These are phyloP conservation scores for Coemansia sp. DNA, from an alignment of 192 early-diverging fungal species.

Conservation along the genomic window DNA sequence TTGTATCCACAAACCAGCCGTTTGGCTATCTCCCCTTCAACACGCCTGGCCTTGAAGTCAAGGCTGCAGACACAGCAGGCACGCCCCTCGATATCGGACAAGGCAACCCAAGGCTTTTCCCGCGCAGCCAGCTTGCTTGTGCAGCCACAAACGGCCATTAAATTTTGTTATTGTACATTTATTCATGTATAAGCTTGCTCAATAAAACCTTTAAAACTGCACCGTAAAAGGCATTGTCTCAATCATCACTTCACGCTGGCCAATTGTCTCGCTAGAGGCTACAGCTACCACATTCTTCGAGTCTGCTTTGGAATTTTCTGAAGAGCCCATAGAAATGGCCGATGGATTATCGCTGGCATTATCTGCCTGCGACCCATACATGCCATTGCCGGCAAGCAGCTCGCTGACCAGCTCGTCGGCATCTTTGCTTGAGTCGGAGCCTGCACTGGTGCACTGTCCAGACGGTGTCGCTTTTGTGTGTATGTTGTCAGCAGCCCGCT, in stretches of 20 bases:
- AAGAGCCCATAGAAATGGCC: too few species aligned
- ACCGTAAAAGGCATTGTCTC: constrained; percentile 28
- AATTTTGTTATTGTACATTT: background rate
- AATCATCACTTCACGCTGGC: constrained; percentile 46
- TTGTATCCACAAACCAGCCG: constrained; percentile 1
- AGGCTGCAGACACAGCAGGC: background rate
- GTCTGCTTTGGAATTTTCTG: constrained; percentile 4
- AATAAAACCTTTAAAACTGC: constrained; percentile 11
- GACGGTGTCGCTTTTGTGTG: too few species aligned
- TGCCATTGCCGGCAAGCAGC: too few species aligned
- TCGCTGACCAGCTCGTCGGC: too few species aligned
- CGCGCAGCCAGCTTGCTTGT: background rate
- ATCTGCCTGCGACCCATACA: too few species aligned
- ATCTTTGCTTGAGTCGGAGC: too few species aligned
- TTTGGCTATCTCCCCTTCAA: constrained; percentile 18
- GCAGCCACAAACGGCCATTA: background rate
- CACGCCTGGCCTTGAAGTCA: background rate
- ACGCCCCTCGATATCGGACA: background rate
- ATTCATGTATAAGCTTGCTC: background rate
- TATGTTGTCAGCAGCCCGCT: background rate
- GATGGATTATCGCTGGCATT: too few species aligned
- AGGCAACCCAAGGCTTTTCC: background rate
- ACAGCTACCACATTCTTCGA: constrained; percentile 23
- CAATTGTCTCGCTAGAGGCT: constrained; percentile 18
- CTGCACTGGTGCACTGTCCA: too few species aligned